Conservation (phyloP, 805 yeast species). For the Zygosaccharomyces pseudorouxii region DNA sequence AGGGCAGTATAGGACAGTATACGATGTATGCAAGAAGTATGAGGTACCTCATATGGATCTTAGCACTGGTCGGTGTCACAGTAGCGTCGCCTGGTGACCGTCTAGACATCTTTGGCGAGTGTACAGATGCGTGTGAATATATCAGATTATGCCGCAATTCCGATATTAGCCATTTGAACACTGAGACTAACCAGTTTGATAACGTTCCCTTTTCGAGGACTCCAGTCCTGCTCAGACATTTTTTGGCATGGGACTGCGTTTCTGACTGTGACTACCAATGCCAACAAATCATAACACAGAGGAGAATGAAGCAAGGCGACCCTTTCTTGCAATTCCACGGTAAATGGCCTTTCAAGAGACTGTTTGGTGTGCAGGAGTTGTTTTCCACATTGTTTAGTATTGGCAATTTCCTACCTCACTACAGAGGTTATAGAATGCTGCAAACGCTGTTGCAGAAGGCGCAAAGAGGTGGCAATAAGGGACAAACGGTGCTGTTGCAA, state of each 20-base stretch:
- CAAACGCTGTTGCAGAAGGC: slow-evolving; percentile 18
- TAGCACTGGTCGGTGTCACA: not conserved
- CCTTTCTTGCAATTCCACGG: slow-evolving; percentile 87
- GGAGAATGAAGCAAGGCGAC: slow-evolving; percentile 44
- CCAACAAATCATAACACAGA: slow-evolving; percentile 66
- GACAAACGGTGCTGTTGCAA: slow-evolving; percentile 14
- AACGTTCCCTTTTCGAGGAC: slow-evolving; percentile 21
- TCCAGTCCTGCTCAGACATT: slow-evolving; percentile 36
- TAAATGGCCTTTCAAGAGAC: slow-evolving; percentile 88
- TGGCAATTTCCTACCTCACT: slow-evolving; percentile 64
- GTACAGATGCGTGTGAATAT: slow-evolving; percentile 48
- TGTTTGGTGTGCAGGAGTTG: slow-evolving; percentile 79
- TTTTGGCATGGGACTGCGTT: slow-evolving; percentile 68
- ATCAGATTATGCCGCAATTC: slow-evolving; percentile 22
- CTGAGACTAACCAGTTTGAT: slow-evolving; percentile 27
- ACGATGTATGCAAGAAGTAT: not conserved
- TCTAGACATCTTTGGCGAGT: slow-evolving; percentile 50
- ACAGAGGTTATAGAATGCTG: slow-evolving; percentile 40
- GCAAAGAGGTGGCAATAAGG: slow-evolving; percentile 8
- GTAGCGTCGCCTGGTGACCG: slow-evolving; percentile 59
- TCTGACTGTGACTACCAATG: slow-evolving; percentile 91
- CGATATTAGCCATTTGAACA: slow-evolving; percentile 18
- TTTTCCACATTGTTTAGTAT: slow-evolving; percentile 77
- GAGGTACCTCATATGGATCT: not conserved
- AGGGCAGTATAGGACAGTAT: not conserved